phyloP scores from a whole-genome alignment of 495 filamentous ascomycete species.

The Corynascus novoguineensis region DNA sequence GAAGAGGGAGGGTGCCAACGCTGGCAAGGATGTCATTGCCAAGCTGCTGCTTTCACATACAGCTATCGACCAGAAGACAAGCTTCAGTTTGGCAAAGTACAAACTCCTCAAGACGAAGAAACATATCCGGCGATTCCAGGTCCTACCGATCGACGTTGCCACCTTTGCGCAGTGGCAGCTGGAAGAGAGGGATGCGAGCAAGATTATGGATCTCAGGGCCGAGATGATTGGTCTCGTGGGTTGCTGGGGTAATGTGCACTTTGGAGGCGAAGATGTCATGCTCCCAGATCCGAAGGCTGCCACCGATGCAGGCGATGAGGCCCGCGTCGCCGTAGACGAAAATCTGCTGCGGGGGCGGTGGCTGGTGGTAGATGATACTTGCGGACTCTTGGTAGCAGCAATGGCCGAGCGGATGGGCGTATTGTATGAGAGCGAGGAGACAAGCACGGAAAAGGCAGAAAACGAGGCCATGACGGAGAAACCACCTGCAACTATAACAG shows the following conservation, averaged over 20 bases:
- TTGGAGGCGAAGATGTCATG: slow-evolving; percentile 35
- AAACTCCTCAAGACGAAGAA: slow-evolving; percentile 90
- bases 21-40: slow-evolving; percentile 81
- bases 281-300: slow-evolving; percentile 27
- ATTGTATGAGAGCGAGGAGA: slow-evolving; percentile 49
- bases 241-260: slow-evolving; percentile 51
- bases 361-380: slow-evolving; percentile 85
- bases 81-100: slow-evolving; percentile 90
- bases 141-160: slow-evolving; percentile 74
- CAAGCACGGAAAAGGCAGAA: slow-evolving; percentile 2
- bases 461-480: not conserved
- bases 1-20: slow-evolving; percentile 69
- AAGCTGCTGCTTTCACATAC: slow-evolving; percentile 80
- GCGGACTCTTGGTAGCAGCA: slow-evolving; percentile 77
- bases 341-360: slow-evolving; percentile 57
- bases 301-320: slow-evolving; percentile 25
- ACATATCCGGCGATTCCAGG: slow-evolving; percentile 79
- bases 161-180: slow-evolving; percentile 67
- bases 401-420: slow-evolving; percentile 91
- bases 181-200: slow-evolving; percentile 66
- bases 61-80: slow-evolving; percentile 86
- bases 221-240: slow-evolving; percentile 69
- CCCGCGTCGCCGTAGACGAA: slow-evolving; percentile 15
- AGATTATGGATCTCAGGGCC: slow-evolving; percentile 82
- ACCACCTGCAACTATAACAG: not conserved